These are phyloP conservation scores for Talaromyces sp. DNA, from an alignment of 2,329 filamentous ascomycete genomes.

Conservation along the genomic window DNA sequence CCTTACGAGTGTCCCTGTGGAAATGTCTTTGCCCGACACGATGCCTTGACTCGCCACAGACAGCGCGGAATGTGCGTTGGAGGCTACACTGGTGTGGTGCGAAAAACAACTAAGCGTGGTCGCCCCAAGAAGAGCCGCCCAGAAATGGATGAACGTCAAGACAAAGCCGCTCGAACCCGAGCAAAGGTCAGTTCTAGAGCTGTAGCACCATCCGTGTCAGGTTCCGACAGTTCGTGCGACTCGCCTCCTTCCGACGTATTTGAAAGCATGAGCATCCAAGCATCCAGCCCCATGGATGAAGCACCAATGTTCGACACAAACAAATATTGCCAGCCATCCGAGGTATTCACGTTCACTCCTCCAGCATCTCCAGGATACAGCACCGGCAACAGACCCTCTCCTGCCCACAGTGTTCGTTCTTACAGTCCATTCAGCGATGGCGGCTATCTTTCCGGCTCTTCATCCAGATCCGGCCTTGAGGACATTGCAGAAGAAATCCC, in stretches of 20 bases:
- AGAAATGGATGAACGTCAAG: constrained; percentile 51
- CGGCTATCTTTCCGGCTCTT: constrained; percentile 30
- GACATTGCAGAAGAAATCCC: constrained; percentile 26
- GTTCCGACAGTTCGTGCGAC: constrained; percentile 34
- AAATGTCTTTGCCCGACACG: constrained; percentile 89
- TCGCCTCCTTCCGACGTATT: constrained; percentile 39
- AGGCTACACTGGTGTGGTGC: constrained; percentile 75
- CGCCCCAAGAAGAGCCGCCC: constrained; percentile 58
- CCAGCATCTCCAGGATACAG: constrained; percentile 41
- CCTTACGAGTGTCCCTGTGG: constrained; percentile 92
- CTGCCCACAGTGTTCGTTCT: constrained; percentile 28
- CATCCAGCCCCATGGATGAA: constrained; percentile 27
- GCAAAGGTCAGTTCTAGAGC: constrained; percentile 32
- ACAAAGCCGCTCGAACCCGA: constrained; percentile 52
- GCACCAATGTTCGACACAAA: constrained; percentile 23
- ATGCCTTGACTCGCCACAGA: constrained; percentile 87
- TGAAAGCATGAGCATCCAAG: constrained; percentile 33
- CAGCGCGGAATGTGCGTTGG: constrained; percentile 96
- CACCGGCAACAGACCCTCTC: constrained; percentile 32
- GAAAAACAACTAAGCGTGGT: constrained; percentile 62
- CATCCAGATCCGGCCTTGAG: constrained; percentile 23
- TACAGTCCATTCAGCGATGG: constrained; percentile 34
- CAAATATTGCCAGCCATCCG: constrained; percentile 31
- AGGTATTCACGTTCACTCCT: constrained; percentile 42
- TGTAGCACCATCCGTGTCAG: constrained; percentile 29